Evolutionary conservation across 2,329 filamentous ascomycete genomes (phyloP).

Genomic region (Bisporella sp.): DNA sequence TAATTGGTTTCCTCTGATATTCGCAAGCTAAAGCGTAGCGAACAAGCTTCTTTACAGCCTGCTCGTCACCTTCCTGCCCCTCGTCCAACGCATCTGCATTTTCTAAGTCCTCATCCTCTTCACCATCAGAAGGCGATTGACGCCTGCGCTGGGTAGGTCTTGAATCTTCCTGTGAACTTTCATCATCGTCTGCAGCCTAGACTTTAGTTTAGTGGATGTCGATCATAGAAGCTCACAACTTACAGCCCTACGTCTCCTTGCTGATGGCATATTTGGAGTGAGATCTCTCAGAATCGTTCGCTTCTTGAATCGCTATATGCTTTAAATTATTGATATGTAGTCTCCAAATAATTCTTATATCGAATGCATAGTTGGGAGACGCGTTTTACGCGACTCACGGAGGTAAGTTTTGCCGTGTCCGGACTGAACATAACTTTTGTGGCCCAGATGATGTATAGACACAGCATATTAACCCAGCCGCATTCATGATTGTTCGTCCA

Average conservation of each 20-base stretch:
- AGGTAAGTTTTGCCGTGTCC: no score
- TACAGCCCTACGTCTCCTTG: conserved; percentile 19
- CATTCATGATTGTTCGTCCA: conserved; percentile 27
- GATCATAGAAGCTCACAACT: not conserved
- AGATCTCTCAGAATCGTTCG: no score
- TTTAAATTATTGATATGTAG: no score
- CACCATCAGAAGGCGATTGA: conserved; percentile 14
- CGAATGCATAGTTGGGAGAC: no score
- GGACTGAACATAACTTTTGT: no score
- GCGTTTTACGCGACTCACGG: no score
- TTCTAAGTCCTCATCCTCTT: conserved; percentile 20
- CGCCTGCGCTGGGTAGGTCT: conserved; percentile 18
- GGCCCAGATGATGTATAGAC: no score
- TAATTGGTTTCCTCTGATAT: conserved; percentile 52
- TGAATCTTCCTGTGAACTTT: conserved; percentile 20
- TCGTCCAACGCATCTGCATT: conserved; percentile 18
- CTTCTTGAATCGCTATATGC: no score
- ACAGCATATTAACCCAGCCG: conserved; percentile 10
- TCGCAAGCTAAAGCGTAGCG: conserved; percentile 62
- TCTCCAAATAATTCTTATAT: no score
- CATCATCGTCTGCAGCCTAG: conserved; percentile 16
- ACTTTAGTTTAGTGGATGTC: conserved; percentile 3
- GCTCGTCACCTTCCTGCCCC: conserved; percentile 27
- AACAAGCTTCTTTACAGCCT: conserved; percentile 60
- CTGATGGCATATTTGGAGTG: conserved; percentile 17